phyloP scores from a whole-genome alignment of 352 stramenopile genomes.

The Hyphochytrium catenoides region DNA sequence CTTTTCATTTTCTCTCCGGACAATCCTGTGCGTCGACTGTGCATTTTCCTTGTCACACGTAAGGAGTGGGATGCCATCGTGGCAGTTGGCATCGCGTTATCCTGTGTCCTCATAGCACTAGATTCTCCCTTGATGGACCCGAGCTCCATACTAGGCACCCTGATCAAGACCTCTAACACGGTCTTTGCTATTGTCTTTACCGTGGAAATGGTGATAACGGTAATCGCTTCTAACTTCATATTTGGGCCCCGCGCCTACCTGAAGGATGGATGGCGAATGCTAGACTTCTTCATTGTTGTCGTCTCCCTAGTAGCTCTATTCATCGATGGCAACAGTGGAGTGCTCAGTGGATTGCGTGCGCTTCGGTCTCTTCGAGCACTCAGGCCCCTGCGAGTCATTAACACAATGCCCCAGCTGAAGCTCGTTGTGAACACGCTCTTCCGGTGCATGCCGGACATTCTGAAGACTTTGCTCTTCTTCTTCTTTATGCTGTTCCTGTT shows the following conservation, averaged over 20 bases:
- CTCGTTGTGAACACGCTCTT: slow-evolving; percentile 73
- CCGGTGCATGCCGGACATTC: slow-evolving; percentile 55
- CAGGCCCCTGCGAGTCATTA: slow-evolving; percentile 69
- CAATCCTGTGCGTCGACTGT: slow-evolving; percentile 25
- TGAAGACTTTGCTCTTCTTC: slow-evolving; percentile 70
- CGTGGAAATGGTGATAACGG: slow-evolving; percentile 66
- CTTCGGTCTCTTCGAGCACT: slow-evolving; percentile 59
- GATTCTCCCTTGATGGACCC: slow-evolving; percentile 54
- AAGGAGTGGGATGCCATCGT: slow-evolving; percentile 28
- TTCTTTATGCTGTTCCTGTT: slow-evolving; percentile 75
- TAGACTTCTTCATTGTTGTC: slow-evolving; percentile 65
- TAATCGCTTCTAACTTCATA: slow-evolving; percentile 50
- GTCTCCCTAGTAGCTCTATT: slow-evolving; percentile 35
- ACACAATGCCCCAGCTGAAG: slow-evolving; percentile 44
- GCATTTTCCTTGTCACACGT: slow-evolving; percentile 13
- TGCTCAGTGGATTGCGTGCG: slow-evolving; percentile 25
- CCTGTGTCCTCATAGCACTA: slow-evolving; percentile 48
- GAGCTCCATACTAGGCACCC: slow-evolving; percentile 12
- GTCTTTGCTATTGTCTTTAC: slow-evolving; percentile 48
- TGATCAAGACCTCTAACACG: slow-evolving; percentile 37
- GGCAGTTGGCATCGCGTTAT: slow-evolving; percentile 32
- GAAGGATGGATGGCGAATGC: slow-evolving; percentile 55
- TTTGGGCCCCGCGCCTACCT: slow-evolving; percentile 43
- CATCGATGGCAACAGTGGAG: slow-evolving; percentile 17
- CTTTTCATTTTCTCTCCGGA: slow-evolving; percentile 18